Evolutionary conservation across 2,329 filamentous ascomycete species (phyloP), one percentile per base, ranked within the genome.

Genomic region (Talaromyces marneffei): DNA sequence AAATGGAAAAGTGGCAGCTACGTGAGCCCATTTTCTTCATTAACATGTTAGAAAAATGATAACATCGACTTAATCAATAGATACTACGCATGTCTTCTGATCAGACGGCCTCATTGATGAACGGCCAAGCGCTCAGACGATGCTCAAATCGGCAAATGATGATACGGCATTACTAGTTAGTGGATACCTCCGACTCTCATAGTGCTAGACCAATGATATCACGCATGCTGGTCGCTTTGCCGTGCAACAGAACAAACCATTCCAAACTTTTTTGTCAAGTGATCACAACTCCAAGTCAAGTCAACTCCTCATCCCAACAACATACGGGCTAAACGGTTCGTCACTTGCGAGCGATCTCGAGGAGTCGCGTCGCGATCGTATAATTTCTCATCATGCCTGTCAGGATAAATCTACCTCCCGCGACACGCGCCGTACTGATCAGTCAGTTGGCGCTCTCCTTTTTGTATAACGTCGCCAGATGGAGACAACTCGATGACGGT

Each of bases 351-450:
- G 60, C 55, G 55, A 55, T n/a, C 55, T 39, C n/a, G 33, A 4
- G 20, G 56, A 48, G 48, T 62, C 60, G 60, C 55, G 39, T 62
- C 46, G 60, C 59, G 48, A 10, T 16, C 33, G 23, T 5, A 42
- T 29, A 20, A 18, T 40, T 40, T 33, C 76, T 70, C 72, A 89
- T 70, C 65, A 85, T 96, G 91, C 84, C 90, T 70, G 83, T 87
- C 59, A 88, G 93, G 80, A 83, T 97, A 78, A 97, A 95, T 72
- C 88, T 97, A 65, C 94, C 94, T 63, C 93, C 94, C 31, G 85
- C 96, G 67, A 97, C 94, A 53, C 88, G 94, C 65, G 86, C 85
- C 68, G 82, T 93, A 60, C 87, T 99, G 69, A 84, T 89, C 71
- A 82, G 83, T 63, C 83, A 96, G 62, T 75, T 92, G 65, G 78